Percentiles rank a stretch among this genome's conserved stretches.
Conservation (phyloP, 1,284 basidiomycete genomes). For the Fomitopsis palustris region DNA sequence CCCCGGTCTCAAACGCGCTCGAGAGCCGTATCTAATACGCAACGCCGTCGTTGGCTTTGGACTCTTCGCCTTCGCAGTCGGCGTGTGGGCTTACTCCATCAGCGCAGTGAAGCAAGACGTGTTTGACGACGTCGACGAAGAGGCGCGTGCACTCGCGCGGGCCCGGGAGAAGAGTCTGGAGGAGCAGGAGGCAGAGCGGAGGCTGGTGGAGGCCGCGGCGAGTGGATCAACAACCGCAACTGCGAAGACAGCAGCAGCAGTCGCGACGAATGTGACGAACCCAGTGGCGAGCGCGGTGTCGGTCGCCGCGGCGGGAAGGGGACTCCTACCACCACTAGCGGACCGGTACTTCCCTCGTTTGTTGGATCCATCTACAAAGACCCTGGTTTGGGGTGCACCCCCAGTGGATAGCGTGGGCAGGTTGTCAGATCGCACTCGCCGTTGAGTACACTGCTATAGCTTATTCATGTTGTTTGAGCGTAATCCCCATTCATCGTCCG, state of each 20-base stretch:
- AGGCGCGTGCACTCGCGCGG: conserved; percentile 54
- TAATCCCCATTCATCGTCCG: conserved; percentile 9
- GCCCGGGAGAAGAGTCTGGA: conserved; percentile 30
- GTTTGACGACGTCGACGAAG: conserved; percentile 82
- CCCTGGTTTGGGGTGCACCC: conserved; percentile 68
- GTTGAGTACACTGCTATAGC: background rate
- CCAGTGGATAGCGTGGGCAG: conserved; percentile 55
- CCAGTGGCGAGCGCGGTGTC: background rate
- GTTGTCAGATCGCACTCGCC: conserved; percentile 20
- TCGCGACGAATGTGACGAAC: conserved; percentile 4
- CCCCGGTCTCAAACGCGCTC: conserved; percentile 81
- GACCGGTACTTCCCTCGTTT: conserved; percentile 44
- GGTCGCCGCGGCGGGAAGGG: conserved; percentile 21
- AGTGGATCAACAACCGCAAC: conserved; percentile 3
- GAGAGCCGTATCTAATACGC: conserved; percentile 75
- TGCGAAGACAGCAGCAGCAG: conserved; percentile 2
- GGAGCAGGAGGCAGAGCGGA: conserved; percentile 18
- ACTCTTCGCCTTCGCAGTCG: conserved; percentile 75
- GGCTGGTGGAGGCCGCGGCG: conserved; percentile 9
- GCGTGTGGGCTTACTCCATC: conserved; percentile 92
- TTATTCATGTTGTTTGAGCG: background rate
- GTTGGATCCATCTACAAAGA: conserved; percentile 57
- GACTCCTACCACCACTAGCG: conserved; percentile 44
- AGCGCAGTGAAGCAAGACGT: conserved; percentile 91
- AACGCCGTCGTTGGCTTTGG: conserved; percentile 79